These are phyloP conservation scores for Epichloe sibirici DNA, from an alignment of 2,329 filamentous ascomycete species.

Conservation along the genomic window DNA sequence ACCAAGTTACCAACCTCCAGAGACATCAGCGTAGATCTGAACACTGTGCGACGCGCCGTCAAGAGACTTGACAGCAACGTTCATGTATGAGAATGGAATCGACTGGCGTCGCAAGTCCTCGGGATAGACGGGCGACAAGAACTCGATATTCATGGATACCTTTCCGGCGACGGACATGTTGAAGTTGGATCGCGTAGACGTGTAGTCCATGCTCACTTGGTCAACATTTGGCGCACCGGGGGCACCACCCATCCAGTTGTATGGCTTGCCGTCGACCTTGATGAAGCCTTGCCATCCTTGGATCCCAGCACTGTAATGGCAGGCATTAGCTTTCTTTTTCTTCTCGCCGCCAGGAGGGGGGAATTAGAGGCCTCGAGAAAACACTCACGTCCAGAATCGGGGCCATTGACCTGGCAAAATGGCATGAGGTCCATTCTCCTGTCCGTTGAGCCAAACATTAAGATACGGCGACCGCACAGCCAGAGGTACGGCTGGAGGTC, in stretches of 20 bases:
- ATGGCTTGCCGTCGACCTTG: conserved; percentile 50
- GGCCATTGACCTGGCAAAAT: conserved; percentile 59
- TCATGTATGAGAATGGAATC: conserved; percentile 57
- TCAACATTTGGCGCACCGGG: conserved; percentile 36
- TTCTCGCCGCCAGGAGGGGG: background rate
- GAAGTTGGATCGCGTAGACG: conserved; percentile 60
- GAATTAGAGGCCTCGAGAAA: background rate
- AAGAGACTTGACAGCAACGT: conserved; percentile 47
- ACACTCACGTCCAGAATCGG: conserved; percentile 51
- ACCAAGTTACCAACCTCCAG: conserved; percentile 18
- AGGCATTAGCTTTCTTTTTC: background rate
- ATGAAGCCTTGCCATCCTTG: conserved; percentile 59
- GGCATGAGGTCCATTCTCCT: conserved; percentile 49
- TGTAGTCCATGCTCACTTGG: conserved; percentile 56
- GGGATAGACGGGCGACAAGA: conserved; percentile 58
- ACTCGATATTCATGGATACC: conserved; percentile 54
- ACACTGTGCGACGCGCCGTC: conserved; percentile 53
- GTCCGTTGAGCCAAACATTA: conserved; percentile 55
- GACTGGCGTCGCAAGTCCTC: conserved; percentile 56
- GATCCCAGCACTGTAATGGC: conserved; percentile 30
- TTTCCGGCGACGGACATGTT: conserved; percentile 49
- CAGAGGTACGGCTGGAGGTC: conserved; percentile 57
- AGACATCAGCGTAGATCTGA: conserved; percentile 61
- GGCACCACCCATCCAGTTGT: conserved; percentile 56
- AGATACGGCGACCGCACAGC: conserved; percentile 67